Evolutionary conservation across 805 yeast genomes (phyloP).

Genomic region (Wickerhamomyces mucosus): DNA sequence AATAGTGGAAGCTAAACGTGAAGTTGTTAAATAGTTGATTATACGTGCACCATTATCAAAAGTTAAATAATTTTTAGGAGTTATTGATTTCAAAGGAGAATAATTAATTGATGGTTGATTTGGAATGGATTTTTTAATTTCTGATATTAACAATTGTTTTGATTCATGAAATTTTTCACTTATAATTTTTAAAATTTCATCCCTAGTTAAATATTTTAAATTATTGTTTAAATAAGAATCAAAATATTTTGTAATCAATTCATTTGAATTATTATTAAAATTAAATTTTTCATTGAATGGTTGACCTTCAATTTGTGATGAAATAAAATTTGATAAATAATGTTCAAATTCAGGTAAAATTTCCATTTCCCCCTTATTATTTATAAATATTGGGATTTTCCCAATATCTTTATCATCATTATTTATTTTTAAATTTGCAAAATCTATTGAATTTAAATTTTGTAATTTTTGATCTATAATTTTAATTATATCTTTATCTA

Average conservation of each 20-base stretch:
- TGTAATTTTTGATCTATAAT: conserved; percentile 2
- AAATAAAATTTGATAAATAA: conserved; percentile 9
- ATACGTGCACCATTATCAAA: conserved; percentile 24
- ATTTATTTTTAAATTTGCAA: conserved; percentile 5
- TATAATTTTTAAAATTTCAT: conserved; percentile 14
- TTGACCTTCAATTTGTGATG: conserved; percentile 2
- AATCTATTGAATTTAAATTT: conserved; percentile 5
- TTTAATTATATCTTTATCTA: too few relatives aligned
- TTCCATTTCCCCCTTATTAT: conserved; percentile 9
- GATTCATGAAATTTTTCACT: conserved; percentile 16
- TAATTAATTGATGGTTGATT: neutral
- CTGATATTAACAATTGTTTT: conserved; percentile 12
- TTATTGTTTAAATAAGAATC: conserved; percentile 10
- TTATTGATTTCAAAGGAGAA: neutral
- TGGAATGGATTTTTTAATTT: conserved; percentile 10
- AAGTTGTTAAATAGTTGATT: conserved; percentile 23
- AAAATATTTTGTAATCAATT: conserved; percentile 10
- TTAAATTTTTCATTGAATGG: neutral
- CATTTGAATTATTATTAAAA: conserved; percentile 10
- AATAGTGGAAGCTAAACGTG: conserved; percentile 16
- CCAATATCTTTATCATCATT: conserved; percentile 1
- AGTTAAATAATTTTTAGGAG: conserved; percentile 7
- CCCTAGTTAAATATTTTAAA: conserved; percentile 14
- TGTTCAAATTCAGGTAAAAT: conserved; percentile 16
- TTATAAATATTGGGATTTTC: conserved; percentile 14